Base-by-base conservation (phyloP, 352 stramenopile species). In the Phytophthora pluvialis region DNA sequence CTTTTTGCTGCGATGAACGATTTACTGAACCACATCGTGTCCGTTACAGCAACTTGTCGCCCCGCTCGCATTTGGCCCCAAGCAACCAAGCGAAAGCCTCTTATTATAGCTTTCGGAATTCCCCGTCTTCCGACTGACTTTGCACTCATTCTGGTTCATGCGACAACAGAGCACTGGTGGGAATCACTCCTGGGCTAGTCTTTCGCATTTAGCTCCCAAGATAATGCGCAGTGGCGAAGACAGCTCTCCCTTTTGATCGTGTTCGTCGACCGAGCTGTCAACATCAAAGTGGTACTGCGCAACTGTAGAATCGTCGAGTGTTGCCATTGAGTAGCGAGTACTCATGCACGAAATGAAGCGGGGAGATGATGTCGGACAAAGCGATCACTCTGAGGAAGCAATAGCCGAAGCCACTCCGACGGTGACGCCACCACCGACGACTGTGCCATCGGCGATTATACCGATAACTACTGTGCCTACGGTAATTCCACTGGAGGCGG, bases 161-260 rank as follows among this genome's bases (percentile, higher is more conserved):
- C 13, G 12, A 16, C 12, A 35, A 50, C 31, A 35, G 13, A 18
- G 6, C 25, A 52, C 13, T 18, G 18, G 21, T 18, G 26, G n/a
- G 21, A 21, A 21, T 21, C 10, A 50, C 12, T 15, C 15, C 8
- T 53, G 18, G 28, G 13, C 12, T 16, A 21, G 13, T 28, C 39
- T 36, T 16, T 21, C 31, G 26, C 6, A 31, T 55, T 54, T 42
- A 43, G 44, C n/a, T 31, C 7, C 16, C 32, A 40, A 21, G 56
- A 71, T 66, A 66, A 67, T 71, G 63, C 63, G 11, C 35, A 53
- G 47, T 16, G 56, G 49, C 9, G 43, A 51, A 43, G 25, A 43
- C 56, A 49, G 33, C 40, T 53, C 33, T 45, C 35, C 44, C n/a
- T 32, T 28, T 48, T 71, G 45, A 66, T 57, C 31, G 16, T 50